Base-by-base conservation (phyloP, 2,329 filamentous ascomycete species). In the Ascochyta clinopodiicola region DNA sequence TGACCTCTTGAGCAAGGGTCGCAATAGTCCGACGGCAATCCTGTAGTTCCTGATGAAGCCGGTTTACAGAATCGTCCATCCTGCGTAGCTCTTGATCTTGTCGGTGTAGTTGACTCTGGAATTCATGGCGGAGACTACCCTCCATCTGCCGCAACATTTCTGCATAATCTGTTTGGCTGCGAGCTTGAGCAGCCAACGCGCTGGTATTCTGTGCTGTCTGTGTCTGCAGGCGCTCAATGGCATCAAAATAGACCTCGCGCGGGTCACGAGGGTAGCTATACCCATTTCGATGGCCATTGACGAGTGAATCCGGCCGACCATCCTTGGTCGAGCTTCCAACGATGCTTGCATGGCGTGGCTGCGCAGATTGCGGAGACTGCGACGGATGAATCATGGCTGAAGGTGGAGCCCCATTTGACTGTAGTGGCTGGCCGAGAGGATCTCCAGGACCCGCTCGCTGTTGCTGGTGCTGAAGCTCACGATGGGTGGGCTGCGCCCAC, bases 141-240 rank as follows among this genome's bases (percentile, higher is more conserved):
- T 78, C 70, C 12, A 69, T 61, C 25, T 65, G 63, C 29, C 62
- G 56, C 21, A 69, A 54, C 1, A 63, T 56, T 40, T 73, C 66
- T 52, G 71, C 67, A 35, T 67, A 64, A 10, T 63, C 67, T 17
- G 62, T 59, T 45, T 73, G 65, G 37, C 73, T 72, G 9, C 74
- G 66, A 31, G 62, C 67, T 27, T 75, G 73, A 27, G 68, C 66
- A 31, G 67, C 66, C 21, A 77, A 60, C 2, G 70, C 70, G 35
- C 70, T 67, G 43, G 78, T 78, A 62, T 81, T 80, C 59, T 78
- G 76, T 10, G 78, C 77, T 25, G 80, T 76, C 58, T 82, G 79
- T n/a, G 77, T 77, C 61, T 82, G 79, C 37, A 82, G 63, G 13
- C 79, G 77, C 36, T 76, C 66, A 59, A 81, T 72, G 43, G 77